Base-by-base conservation (phyloP, 2,329 filamentous ascomycete genomes). In the Exserohilum turcica region DNA sequence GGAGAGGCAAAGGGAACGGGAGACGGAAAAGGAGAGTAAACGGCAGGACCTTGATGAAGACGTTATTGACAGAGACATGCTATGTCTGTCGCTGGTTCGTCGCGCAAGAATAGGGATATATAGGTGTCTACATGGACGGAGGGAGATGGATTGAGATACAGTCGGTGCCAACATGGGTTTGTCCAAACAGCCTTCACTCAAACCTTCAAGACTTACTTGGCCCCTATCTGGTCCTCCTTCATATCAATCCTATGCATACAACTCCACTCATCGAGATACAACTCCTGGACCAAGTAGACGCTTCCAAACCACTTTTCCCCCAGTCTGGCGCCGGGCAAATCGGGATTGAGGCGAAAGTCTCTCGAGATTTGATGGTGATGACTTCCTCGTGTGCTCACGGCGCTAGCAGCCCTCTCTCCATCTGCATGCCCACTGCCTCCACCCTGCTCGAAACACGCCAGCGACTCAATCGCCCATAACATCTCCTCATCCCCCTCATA, bases 191-290 rank as follows among this genome's bases (percentile, higher is more conserved):
- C n/a, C n/a, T n/a, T n/a, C n/a, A n/a, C n/a, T n/a, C n/a, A n/a
- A 28, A 15, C 8, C 5, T 28, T 6, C 6, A 35, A 8, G 1
- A 13, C 21, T n/a, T 5, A 37, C 24, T n/a, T 9, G 6, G 38
- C 50, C 33, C 47, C 51, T 5, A 61, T 33, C 36, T 66, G 59
- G 28, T 66, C 64, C 5, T 58, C 48, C 50, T 68, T 68, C 0
- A 53, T 58, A 48, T 68, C 65, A 37, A 72, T 70, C 42, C 70
- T 54, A 47, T 73, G 65, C 63, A 71, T 56, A 35, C 67, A 68
- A 44, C 66, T 68, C 62, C 67, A 70, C 52, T 73, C 70, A 49
- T 73, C 70, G 24, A 73, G 44, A 53, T 65, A 68, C 3, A 73
- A 54, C 38, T 61, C 65, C 40, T 72, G 67, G 36, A 71, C 63